phyloP scores from a whole-genome alignment of 176 grass and related monocot species.

The Canna indica region DNA sequence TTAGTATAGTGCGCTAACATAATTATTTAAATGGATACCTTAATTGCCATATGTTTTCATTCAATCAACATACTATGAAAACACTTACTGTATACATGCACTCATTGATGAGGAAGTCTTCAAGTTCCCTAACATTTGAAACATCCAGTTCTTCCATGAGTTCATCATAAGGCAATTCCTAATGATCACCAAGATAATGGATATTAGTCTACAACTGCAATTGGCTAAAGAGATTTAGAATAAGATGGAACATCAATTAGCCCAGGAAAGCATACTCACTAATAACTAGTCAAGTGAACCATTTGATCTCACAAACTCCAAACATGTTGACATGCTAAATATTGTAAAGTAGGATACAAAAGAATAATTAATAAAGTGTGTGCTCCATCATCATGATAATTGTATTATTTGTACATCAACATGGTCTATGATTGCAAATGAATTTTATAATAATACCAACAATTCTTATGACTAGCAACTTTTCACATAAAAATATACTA shows the following conservation, averaged over 20 bases:
- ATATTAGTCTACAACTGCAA: neutral
- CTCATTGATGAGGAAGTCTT: slow-evolving; percentile 99
- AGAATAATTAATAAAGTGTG: too few relatives aligned
- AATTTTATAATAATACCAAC: too few relatives aligned
- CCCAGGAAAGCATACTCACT: too few relatives aligned
- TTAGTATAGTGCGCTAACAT: neutral
- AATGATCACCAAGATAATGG: slow-evolving; percentile 13
- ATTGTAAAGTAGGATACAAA: too few relatives aligned
- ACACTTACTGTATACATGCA: slow-evolving; percentile 97
- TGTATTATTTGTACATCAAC: too few relatives aligned
- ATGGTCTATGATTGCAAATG: too few relatives aligned
- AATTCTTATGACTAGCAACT: too few relatives aligned
- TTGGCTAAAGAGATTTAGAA: neutral
- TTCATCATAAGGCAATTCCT: slow-evolving; percentile 88
- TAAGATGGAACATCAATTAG: neutral
- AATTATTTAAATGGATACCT: neutral
- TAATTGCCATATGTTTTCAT: neutral
- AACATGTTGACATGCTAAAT: neutral
- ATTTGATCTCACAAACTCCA: neutral
- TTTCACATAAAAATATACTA: too few relatives aligned
- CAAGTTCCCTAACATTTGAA: slow-evolving; percentile 90
- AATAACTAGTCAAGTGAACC: too few relatives aligned
- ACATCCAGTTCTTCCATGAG: slow-evolving; percentile 96
- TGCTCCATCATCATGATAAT: too few relatives aligned
- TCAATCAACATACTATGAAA: neutral